Percentiles rank a stretch among this genome's conserved stretches.
Evolutionary conservation across 78 protist species (phyloP).

Genomic region (Dictyostelium capitatum): DNA sequence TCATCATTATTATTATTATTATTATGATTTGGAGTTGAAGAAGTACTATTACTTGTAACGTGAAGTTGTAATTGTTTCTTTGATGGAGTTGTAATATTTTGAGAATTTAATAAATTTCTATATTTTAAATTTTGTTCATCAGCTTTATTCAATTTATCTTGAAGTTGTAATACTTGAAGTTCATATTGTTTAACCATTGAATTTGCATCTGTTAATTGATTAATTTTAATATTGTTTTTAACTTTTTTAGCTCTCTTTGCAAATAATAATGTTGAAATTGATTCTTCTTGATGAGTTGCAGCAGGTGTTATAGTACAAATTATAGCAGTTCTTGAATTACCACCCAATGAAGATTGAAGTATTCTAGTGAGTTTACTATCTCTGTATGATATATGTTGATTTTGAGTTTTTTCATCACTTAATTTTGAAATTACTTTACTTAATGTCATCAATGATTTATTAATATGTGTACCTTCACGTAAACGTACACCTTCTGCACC

Average conservation of each 20-base stretch:
- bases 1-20: neutral
- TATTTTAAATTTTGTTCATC: neutral
- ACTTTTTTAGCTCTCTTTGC: conserved; percentile 91
- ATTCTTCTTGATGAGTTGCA: conserved; percentile 66
- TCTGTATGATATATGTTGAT: conserved; percentile 87
- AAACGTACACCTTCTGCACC: conserved; percentile 90
- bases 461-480: conserved; percentile 89
- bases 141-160: neutral
- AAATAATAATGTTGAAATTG: conserved; percentile 87
- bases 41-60: neutral
- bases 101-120: neutral
- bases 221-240: conserved; percentile 85
- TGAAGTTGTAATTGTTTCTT: neutral
- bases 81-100: neutral
- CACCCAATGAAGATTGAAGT: conserved; percentile 89
- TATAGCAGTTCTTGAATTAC: conserved; percentile 85
- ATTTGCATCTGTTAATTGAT: conserved; percentile 77
- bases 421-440: conserved; percentile 88
- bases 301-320: conserved; percentile 90
- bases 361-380: conserved; percentile 90
- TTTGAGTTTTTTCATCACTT: neutral
- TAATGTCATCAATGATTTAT: conserved; percentile 88
- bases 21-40: neutral
- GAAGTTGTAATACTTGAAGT: conserved; percentile 4
- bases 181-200: conserved; percentile 26